Evolutionary conservation across 208 protist species (phyloP).

Genomic region (Sergeia podlipaevii): DNA sequence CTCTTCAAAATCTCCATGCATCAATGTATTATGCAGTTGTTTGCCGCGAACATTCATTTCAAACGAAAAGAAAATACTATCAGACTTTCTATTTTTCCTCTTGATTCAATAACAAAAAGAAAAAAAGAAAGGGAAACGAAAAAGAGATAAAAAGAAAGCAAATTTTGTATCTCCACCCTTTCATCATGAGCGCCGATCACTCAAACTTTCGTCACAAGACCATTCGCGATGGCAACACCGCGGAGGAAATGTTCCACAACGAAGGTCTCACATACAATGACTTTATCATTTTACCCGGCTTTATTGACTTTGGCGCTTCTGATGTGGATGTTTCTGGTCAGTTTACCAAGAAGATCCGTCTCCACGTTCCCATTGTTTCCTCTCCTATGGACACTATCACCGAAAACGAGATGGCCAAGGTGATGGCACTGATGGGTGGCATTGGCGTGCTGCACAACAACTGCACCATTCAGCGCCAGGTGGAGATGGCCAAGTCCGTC

Average conservation of each 20-base stretch:
- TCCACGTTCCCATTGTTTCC: conserved; percentile 90
- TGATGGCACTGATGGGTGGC: conserved; percentile 93
- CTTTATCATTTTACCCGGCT: conserved; percentile 94
- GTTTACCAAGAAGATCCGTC: conserved; percentile 89
- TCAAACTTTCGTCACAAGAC: conserved; percentile 67
- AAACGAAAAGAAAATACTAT: too few species aligned
- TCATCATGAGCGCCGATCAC: conserved; percentile 25
- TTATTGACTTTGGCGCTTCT: conserved; percentile 91
- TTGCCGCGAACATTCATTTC: too few species aligned
- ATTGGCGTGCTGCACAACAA: conserved; percentile 97
- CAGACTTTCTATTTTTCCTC: too few species aligned
- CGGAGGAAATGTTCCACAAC: conserved; percentile 81
- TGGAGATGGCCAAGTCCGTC: conserved; percentile 89
- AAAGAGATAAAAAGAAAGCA: not conserved
- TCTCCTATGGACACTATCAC: conserved; percentile 97
- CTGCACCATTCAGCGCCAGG: conserved; percentile 90
- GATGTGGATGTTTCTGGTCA: conserved; percentile 84
- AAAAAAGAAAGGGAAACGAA: conserved; percentile 8
- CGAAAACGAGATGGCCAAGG: conserved; percentile 88
- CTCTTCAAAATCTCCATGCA: not conserved
- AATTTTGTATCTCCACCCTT: not conserved
- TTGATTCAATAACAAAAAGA: too few species aligned
- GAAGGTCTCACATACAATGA: conserved; percentile 93
- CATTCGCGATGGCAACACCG: conserved; percentile 77
- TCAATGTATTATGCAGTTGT: too few species aligned